Base-by-base conservation (phyloP, 1,139 yeast genomes). In the Saccharomyces hybrid region DNA sequence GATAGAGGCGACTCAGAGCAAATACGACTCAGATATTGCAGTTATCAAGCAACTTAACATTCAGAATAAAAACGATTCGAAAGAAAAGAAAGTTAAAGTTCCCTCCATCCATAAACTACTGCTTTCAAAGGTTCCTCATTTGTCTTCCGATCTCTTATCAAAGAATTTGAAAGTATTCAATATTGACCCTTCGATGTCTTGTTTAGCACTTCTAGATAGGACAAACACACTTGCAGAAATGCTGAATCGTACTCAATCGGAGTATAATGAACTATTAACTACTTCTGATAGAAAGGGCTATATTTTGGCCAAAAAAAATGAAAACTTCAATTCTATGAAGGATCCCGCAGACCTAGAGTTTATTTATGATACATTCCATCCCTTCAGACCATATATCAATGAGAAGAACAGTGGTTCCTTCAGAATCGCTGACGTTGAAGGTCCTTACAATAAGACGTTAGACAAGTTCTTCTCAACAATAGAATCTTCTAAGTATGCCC, bases 391-490 rank as follows among this genome's bases (percentile, higher is more conserved):
- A 0, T 66, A 70, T 54, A 74, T 79, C 57, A 75, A 76, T 52
- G 61, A 70, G 29, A 59, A 60, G 2, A 74, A 71, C 16, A 58
- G 66, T 26, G 64, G 61, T 4, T 59, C 57, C 34, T 70, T 70
- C 51, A 71, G 71, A 52, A 70, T 78, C 47, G 69, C 75, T 2
- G 70, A 70, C 31, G 70, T 81, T 7, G 63, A 70, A 8, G 91
- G 95, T 0, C 54, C 57, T 1, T 93, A 89, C 68, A 90, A 88
- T 65, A 79, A 80, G 56, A 86, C 97, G 0, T 77, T 91, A 27
- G 99, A 93, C 69, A 76, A 75, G 50, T 93, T 87, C 67, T 93
- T 88, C 68, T 88, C 97, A 0, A 84, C 95, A 0, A 75, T 90
- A 16, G 96, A 91, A 64, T 84, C 96, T 1, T 82, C 89, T 7